Conservation (phyloP, 2,329 filamentous ascomycete species). For the Penicillium palitans region DNA sequence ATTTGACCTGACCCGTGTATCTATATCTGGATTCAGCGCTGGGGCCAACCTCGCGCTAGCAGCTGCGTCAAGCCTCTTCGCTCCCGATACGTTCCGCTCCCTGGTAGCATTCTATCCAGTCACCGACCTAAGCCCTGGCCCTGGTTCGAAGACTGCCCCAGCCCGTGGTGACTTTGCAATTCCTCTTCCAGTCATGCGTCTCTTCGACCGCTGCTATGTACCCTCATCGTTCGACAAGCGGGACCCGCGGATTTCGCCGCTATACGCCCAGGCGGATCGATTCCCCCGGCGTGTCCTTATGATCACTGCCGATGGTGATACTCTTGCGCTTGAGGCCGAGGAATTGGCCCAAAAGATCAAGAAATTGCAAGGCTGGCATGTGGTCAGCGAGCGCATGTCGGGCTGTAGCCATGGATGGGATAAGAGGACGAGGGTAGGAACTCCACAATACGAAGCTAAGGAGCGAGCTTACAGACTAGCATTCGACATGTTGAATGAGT, state of each 20-base stretch:
- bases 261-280: conserved; percentile 25
- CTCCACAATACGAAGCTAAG: conserved; percentile 31
- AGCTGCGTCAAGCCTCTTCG: conserved; percentile 31
- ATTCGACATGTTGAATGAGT: conserved; percentile 32
- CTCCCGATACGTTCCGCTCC: conserved; percentile 32
- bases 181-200: conserved; percentile 24
- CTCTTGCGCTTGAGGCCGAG: conserved; percentile 33
- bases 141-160: conserved; percentile 25
- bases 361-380: conserved; percentile 22
- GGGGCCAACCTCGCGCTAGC: conserved; percentile 45
- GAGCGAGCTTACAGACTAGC: conserved; percentile 39
- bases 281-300: conserved; percentile 35
- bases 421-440: conserved; percentile 33
- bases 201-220: conserved; percentile 36
- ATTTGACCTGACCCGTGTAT: conserved; percentile 37
- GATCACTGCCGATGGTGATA: conserved; percentile 34
- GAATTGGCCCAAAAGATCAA: conserved; percentile 29
- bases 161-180: conserved; percentile 24
- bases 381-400: conserved; percentile 36
- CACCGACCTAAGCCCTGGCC: conserved; percentile 26
- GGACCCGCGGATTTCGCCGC: conserved; percentile 37
- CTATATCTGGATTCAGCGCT: conserved; percentile 47
- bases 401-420: conserved; percentile 44
- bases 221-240: conserved; percentile 25
- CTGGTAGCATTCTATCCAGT: conserved; percentile 39